phyloP scores from a whole-genome alignment of 148 eudicot genomes.

The Fagopyrum tataricum region DNA sequence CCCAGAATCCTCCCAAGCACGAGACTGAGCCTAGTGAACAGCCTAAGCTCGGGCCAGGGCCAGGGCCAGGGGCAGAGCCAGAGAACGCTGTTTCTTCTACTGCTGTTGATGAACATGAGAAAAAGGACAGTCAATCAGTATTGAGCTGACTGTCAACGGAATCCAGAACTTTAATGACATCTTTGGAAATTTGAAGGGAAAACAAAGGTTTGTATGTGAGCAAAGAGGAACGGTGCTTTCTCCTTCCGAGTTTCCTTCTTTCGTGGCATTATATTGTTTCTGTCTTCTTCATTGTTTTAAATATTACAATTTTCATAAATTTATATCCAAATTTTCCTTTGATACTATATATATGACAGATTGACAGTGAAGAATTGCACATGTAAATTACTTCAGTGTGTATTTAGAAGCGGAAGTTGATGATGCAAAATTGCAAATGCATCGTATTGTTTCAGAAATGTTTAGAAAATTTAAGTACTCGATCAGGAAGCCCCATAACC shows the following conservation, averaged over 20 bases:
- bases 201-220: background rate
- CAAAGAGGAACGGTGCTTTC: background rate
- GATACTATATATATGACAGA: background rate
- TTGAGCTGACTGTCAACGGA: background rate
- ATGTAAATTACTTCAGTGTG: background rate
- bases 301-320: background rate
- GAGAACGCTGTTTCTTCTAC: background rate
- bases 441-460: background rate
- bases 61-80: background rate
- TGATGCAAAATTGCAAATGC: background rate
- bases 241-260: background rate
- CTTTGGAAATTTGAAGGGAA: background rate
- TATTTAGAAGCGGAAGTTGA: background rate
- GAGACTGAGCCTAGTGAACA: background rate
- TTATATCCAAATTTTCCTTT: background rate
- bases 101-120: background rate
- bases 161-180: background rate
- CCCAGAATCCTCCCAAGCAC: background rate
- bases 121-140: background rate
- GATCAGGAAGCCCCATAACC: too few species aligned
- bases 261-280: background rate
- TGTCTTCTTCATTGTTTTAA: background rate
- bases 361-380: background rate
- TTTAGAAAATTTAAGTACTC: background rate
- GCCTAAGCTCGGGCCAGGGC: background rate